Evolutionary conservation across 352 stramenopile species (phyloP).

Genomic region (Phytophthora ohioensis): DNA sequence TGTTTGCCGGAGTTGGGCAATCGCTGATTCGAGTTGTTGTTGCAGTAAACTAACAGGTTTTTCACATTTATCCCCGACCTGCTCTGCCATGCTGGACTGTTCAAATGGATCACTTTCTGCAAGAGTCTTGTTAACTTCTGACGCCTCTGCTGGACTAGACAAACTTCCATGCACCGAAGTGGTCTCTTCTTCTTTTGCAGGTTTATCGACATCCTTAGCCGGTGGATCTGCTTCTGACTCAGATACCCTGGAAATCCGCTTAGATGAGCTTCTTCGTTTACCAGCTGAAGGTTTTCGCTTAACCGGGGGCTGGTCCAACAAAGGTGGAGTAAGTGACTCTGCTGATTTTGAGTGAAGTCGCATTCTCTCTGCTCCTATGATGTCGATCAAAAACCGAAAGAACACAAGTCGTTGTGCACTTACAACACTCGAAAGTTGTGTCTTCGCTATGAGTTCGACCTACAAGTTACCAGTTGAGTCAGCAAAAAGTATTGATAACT

Average conservation of each 20-base stretch:
- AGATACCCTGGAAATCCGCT: background rate
- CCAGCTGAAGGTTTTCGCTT: constrained; percentile 4
- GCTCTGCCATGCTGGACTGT: background rate
- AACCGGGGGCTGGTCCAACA: background rate
- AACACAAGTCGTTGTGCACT: constrained; percentile 64
- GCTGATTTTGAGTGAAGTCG: constrained; percentile 11
- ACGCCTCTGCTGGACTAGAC: constrained; percentile 7
- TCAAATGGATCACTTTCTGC: constrained; percentile 4
- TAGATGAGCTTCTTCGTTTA: constrained; percentile 13
- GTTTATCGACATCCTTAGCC: background rate
- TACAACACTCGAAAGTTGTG: constrained; percentile 57
- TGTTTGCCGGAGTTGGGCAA: constrained; percentile 28
- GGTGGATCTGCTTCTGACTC: background rate
- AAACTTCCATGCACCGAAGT: constrained; percentile 18
- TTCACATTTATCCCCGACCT: constrained; percentile 25
- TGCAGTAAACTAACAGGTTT: constrained; percentile 31
- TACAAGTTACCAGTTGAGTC: constrained; percentile 12
- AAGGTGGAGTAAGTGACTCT: background rate
- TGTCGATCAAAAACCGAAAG: constrained; percentile 60
- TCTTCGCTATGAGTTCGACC: constrained; percentile 47
- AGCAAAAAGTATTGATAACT: background rate
- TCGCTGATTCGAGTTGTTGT: constrained; percentile 35
- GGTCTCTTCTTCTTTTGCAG: background rate
- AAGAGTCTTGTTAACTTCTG: background rate
- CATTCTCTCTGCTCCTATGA: constrained; percentile 38